Conservation (phyloP, 352 stramenopile genomes). For the Globisporangium splendens region DNA sequence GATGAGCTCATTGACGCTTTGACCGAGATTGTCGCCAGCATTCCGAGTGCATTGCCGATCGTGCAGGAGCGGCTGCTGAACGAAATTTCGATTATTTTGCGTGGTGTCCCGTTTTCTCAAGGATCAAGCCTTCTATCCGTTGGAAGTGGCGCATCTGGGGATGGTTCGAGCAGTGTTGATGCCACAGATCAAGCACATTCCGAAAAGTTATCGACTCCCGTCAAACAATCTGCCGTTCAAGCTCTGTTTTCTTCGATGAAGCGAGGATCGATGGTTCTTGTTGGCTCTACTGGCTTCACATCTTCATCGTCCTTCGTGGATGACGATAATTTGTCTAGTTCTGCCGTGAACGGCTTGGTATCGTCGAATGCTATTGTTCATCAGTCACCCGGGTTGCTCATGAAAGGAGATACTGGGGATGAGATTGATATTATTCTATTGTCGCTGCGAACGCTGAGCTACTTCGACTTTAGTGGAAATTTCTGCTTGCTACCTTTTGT, state of each 20-base stretch:
- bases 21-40: slow-evolving; percentile 83
- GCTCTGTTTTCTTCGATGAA: slow-evolving; percentile 76
- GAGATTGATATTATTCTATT: slow-evolving; percentile 85
- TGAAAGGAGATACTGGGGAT: slow-evolving; percentile 76
- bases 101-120: slow-evolving; percentile 71
- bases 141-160: background rate
- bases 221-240: slow-evolving; percentile 59
- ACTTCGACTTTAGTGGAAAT: slow-evolving; percentile 91
- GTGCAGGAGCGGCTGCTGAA: slow-evolving; percentile 96
- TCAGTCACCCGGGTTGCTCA: slow-evolving; percentile 28
- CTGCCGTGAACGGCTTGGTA: slow-evolving; percentile 1
- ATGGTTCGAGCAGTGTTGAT: slow-evolving; percentile 3
- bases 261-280: slow-evolving; percentile 38
- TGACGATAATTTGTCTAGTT: slow-evolving; percentile 23
- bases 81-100: slow-evolving; percentile 94
- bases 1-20: slow-evolving; percentile 93
- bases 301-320: slow-evolving; percentile 20
- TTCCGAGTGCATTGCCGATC: slow-evolving; percentile 85
- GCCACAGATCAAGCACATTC: slow-evolving; percentile 1
- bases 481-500: slow-evolving; percentile 95
- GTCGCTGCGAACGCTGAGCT: slow-evolving; percentile 91
- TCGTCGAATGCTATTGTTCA: slow-evolving; percentile 5
- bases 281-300: slow-evolving; percentile 18
- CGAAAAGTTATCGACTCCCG: slow-evolving; percentile 20
- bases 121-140: slow-evolving; percentile 10